These are phyloP conservation scores for Coprinopsis cinerea DNA, from an alignment of 768 basidiomycete genomes.

Conservation along the genomic window DNA sequence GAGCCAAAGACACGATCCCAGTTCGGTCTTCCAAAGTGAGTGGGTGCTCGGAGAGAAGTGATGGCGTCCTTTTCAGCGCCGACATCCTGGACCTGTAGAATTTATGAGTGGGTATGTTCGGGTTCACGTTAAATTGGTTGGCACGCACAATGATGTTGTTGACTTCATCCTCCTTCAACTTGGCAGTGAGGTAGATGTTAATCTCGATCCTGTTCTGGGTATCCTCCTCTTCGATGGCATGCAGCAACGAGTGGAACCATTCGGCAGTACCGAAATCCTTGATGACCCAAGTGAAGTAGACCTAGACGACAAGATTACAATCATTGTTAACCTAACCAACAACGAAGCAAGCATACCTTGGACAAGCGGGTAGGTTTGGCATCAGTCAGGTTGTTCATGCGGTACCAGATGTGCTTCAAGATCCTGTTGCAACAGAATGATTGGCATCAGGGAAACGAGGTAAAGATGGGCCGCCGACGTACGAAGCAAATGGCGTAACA, in stretches of 20 bases:
- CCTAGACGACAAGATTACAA: conserved; percentile 34
- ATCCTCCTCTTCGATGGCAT: conserved; percentile 93
- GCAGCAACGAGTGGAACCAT: conserved; percentile 91
- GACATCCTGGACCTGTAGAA: conserved; percentile 69
- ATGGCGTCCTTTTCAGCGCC: conserved; percentile 91
- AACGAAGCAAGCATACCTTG: conserved; percentile 44
- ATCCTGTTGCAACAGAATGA: no score
- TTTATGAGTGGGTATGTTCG: neutral
- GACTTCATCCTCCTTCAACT: conserved; percentile 88
- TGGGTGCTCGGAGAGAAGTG: conserved; percentile 83
- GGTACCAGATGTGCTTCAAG: conserved; percentile 91
- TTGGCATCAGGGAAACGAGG: neutral
- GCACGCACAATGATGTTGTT: conserved; percentile 78
- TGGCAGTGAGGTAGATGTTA: conserved; percentile 89
- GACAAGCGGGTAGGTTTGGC: conserved; percentile 71
- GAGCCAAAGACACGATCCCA: conserved; percentile 72
- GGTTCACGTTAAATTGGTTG: neutral
- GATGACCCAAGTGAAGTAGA: conserved; percentile 95
- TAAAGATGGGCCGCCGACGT: conserved; percentile 28
- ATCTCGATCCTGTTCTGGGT: conserved; percentile 83
- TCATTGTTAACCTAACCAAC: neutral
- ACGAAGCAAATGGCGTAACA: conserved; percentile 95
- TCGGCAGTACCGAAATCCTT: conserved; percentile 86
- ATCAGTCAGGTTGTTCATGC: conserved; percentile 81
- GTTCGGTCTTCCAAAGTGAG: conserved; percentile 89